Conservation (phyloP, 129 eudicot species). For the Pulicaria dysenterica region DNA sequence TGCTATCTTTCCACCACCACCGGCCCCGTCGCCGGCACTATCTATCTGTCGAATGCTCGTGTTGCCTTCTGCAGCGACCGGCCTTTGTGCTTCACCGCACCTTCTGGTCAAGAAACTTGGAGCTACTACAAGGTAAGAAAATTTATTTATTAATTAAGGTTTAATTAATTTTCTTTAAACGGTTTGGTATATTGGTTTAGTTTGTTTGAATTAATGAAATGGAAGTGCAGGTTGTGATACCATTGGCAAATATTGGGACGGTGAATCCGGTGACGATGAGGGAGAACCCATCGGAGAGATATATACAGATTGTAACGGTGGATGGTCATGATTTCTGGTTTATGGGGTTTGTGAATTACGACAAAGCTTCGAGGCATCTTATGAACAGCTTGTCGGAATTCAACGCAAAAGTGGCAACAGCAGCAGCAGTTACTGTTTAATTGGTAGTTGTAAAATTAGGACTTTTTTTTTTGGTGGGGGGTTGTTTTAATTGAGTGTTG, state of each 20-base stretch:
- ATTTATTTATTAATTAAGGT: neutral
- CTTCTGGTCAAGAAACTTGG: constrained; percentile 77
- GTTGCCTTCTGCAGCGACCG: constrained; percentile 86
- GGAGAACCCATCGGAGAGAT: constrained; percentile 58
- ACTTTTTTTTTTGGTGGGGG: too few relatives aligned
- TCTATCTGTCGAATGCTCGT: constrained; percentile 65
- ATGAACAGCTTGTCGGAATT: constrained; percentile 44
- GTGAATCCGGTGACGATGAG: constrained; percentile 70
- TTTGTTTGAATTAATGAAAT: neutral
- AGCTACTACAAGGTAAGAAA: constrained; percentile 76
- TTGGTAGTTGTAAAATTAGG: too few relatives aligned
- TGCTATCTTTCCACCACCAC: constrained; percentile 83
- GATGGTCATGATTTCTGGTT: constrained; percentile 95
- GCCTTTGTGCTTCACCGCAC: constrained; percentile 71
- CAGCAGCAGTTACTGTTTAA: neutral
- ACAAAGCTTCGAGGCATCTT: constrained; percentile 76
- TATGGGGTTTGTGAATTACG: constrained; percentile 89
- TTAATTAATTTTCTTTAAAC: too few relatives aligned
- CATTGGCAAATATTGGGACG: constrained; percentile 58
- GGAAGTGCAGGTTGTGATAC: constrained; percentile 51
- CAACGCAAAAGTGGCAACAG: constrained; percentile 18
- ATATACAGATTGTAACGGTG: constrained; percentile 59
- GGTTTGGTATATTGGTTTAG: neutral
- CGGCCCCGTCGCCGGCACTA: constrained; percentile 90
- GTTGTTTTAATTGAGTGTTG: too few relatives aligned